Conservation (phyloP, 2,329 filamentous ascomycete species). For the Bipolaris zeicola region DNA sequence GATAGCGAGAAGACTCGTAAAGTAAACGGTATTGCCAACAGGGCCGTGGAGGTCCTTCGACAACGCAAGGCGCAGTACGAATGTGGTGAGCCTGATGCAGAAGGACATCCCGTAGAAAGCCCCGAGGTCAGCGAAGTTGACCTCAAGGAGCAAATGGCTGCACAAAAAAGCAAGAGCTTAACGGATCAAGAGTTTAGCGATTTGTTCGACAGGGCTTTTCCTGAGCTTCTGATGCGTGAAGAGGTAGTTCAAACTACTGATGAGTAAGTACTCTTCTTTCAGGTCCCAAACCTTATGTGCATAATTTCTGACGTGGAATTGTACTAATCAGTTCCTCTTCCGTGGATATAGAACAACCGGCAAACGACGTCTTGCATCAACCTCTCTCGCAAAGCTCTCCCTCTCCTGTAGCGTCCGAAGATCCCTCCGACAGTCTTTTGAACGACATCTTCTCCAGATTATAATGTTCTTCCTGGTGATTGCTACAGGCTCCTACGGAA, state of each 20-base stretch:
- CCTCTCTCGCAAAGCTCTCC: slow-evolving; percentile 89
- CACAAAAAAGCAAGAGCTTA: slow-evolving; percentile 81
- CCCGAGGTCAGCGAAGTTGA: slow-evolving; percentile 72
- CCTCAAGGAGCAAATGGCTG: slow-evolving; percentile 76
- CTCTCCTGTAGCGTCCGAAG: slow-evolving; percentile 80
- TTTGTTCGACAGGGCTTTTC: slow-evolving; percentile 75
- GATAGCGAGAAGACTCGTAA: slow-evolving; percentile 90
- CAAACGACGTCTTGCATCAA: slow-evolving; percentile 73
- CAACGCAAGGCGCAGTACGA: slow-evolving; percentile 87
- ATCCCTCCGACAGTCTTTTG: slow-evolving; percentile 79
- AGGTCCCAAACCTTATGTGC: slow-evolving; percentile 28
- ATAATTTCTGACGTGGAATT: slow-evolving; percentile 36
- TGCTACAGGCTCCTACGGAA: slow-evolving; percentile 61
- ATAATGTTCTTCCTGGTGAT: slow-evolving; percentile 61
- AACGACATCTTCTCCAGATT: slow-evolving; percentile 87
- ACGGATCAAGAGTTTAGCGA: slow-evolving; percentile 90
- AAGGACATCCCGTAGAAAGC: slow-evolving; percentile 63
- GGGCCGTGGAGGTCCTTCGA: slow-evolving; percentile 83
- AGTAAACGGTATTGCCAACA: slow-evolving; percentile 85
- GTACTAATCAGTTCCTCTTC: slow-evolving; percentile 86
- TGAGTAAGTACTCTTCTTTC: slow-evolving; percentile 57
- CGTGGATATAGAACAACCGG: slow-evolving; percentile 73
- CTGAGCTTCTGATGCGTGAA: slow-evolving; percentile 69
- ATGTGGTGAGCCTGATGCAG: slow-evolving; percentile 75
- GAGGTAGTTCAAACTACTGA: slow-evolving; percentile 63